phyloP scores from a whole-genome alignment of 768 basidiomycete species.

The Arthromyces matolae region DNA sequence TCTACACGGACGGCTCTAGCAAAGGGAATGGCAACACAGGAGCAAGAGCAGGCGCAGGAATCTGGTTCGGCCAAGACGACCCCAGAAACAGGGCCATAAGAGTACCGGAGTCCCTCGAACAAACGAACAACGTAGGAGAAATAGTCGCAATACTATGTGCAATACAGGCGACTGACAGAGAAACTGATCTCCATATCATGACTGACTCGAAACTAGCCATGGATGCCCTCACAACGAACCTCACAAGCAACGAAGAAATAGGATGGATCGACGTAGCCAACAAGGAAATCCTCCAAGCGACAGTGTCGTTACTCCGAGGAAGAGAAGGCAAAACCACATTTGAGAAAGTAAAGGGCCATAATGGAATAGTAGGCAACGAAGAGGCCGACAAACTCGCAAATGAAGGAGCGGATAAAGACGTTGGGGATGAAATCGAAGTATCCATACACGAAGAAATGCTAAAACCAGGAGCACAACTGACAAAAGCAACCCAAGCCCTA shows the following conservation, averaged over 20 bases:
- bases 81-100: slow-evolving; percentile 11
- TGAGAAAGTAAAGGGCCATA: slow-evolving; percentile 25
- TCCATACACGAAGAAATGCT: not conserved
- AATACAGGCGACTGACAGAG: not conserved
- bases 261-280: slow-evolving; percentile 24
- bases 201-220: slow-evolving; percentile 23
- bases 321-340: slow-evolving; percentile 16
- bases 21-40: slow-evolving; percentile 15
- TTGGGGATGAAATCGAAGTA: not conserved
- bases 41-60: slow-evolving; percentile 17
- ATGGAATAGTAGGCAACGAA: slow-evolving; percentile 18
- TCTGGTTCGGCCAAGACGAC: slow-evolving; percentile 16
- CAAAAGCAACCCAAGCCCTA: not conserved
- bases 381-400: slow-evolving; percentile 19
- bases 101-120: slow-evolving; percentile 10
- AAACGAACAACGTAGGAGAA: slow-evolving; percentile 22
- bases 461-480: not conserved
- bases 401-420: slow-evolving; percentile 1
- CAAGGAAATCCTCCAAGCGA: slow-evolving; percentile 2
- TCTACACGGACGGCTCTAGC: slow-evolving; percentile 27
- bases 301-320: slow-evolving; percentile 9
- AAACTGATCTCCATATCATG: slow-evolving; percentile 11
- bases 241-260: slow-evolving; percentile 20
- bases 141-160: slow-evolving; percentile 15
- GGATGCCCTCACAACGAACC: slow-evolving; percentile 18